A percentile compares a stretch with the other conserved stretches of the same genome.
These are phyloP conservation scores for Cytospora chrysosperma DNA, from an alignment of 2,329 filamentous ascomycete species.

Conservation along the genomic window DNA sequence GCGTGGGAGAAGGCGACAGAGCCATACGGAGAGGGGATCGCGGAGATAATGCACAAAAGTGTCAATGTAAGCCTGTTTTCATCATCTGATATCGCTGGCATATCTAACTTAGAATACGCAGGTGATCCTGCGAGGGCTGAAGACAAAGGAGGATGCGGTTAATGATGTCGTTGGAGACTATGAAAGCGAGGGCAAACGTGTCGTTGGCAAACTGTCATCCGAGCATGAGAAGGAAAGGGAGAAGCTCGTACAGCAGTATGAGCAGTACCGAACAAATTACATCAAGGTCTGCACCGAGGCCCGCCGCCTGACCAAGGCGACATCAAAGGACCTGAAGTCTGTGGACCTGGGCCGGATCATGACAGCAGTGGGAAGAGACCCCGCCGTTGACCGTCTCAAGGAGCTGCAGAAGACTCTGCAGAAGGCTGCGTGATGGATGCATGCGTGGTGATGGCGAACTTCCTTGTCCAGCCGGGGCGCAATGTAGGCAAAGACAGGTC, in stretches of 20 bases:
- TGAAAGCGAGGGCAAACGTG: slow-evolving; percentile 1
- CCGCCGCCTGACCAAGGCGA: neutral
- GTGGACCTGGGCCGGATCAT: neutral
- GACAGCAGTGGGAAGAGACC: neutral
- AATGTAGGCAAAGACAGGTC: neutral
- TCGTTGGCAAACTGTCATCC: slow-evolving; percentile 3
- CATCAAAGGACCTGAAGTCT: slow-evolving; percentile 1
- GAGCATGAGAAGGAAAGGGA: slow-evolving; percentile 6
- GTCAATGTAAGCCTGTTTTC: slow-evolving; percentile 14
- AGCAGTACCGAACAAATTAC: slow-evolving; percentile 3
- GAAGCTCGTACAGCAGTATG: slow-evolving; percentile 2
- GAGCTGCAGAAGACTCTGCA: neutral
- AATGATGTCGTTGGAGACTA: slow-evolving; percentile 14
- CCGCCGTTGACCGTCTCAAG: neutral
- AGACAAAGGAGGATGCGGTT: slow-evolving; percentile 13
- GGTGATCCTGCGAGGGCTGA: slow-evolving; percentile 15
- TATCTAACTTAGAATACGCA: neutral
- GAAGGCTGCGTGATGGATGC: neutral
- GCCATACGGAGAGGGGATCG: slow-evolving; percentile 4
- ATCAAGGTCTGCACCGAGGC: neutral
- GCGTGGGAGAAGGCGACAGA: neutral
- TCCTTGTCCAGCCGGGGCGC: too few species aligned
- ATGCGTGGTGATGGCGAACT: neutral
- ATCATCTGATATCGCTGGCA: too few species aligned
- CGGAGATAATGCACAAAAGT: slow-evolving; percentile 19